Evolutionary conservation across 176 grass and related monocot genomes (phyloP).

Genomic region (Oryza rufipogon): DNA sequence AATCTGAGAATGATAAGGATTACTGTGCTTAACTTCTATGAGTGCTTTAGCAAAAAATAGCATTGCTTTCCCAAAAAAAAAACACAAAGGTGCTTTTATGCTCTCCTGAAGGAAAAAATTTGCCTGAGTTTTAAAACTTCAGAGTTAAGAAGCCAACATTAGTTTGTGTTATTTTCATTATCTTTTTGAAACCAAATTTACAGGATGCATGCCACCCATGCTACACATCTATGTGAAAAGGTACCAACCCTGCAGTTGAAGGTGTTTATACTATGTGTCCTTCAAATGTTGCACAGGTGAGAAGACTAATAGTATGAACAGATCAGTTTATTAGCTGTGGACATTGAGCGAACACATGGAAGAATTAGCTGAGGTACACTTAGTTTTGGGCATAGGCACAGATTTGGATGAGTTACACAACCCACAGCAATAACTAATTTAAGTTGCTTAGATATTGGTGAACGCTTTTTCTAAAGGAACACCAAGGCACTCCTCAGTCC

Average conservation of each 20-base stretch:
- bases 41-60: not conserved
- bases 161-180: not conserved
- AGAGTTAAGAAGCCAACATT: not conserved
- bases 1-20: constrained; percentile 65
- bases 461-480: too few species aligned
- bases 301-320: not conserved
- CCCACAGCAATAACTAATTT: too few species aligned
- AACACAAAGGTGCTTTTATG: not conserved
- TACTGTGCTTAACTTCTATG: constrained; percentile 19
- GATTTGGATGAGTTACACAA: too few species aligned
- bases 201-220: not conserved
- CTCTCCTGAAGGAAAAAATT: not conserved
- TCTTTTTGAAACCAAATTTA: not conserved
- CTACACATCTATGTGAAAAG: not conserved
- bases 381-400: not conserved
- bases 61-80: not conserved
- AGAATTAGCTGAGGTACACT: not conserved
- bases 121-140: not conserved
- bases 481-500: too few species aligned
- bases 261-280: not conserved
- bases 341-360: not conserved
- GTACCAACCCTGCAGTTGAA: not conserved
- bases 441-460: too few species aligned
- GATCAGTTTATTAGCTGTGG: not conserved
- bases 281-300: not conserved